These are phyloP conservation scores for Magnusiomyces ingens DNA, from an alignment of 1,139 yeast species.

Conservation along the genomic window DNA sequence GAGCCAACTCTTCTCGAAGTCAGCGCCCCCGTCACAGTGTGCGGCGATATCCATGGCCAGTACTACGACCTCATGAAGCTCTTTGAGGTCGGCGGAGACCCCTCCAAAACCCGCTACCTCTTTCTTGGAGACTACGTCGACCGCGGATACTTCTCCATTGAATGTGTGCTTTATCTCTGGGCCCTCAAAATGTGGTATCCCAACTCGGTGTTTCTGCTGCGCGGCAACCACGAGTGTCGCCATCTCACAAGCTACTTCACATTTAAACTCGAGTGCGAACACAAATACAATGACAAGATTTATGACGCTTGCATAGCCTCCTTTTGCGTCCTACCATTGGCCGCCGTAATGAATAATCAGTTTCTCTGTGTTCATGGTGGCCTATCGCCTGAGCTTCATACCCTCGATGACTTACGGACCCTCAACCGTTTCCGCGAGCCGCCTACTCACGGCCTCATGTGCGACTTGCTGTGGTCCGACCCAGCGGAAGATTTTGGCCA, in stretches of 20 bases:
- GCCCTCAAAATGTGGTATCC: slow-evolving; percentile 77
- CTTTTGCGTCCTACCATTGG: slow-evolving; percentile 84
- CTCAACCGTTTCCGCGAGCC: slow-evolving; percentile 86
- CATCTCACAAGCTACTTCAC: slow-evolving; percentile 94
- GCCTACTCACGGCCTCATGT: slow-evolving; percentile 90
- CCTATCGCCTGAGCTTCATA: slow-evolving; percentile 74
- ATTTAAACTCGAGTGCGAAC: slow-evolving; percentile 83
- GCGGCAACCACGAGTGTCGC: slow-evolving; percentile 95
- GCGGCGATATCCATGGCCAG: slow-evolving; percentile 97
- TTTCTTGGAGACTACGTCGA: slow-evolving; percentile 96
- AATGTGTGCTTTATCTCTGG: slow-evolving; percentile 75
- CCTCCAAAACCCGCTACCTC: slow-evolving; percentile 65
- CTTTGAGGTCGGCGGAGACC: slow-evolving; percentile 93
- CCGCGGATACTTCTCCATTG: slow-evolving; percentile 87
- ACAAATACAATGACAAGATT: slow-evolving; percentile 63
- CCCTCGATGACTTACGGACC: slow-evolving; percentile 60
- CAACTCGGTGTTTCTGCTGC: slow-evolving; percentile 65
- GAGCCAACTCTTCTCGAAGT: slow-evolving; percentile 80
- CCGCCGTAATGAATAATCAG: slow-evolving; percentile 91
- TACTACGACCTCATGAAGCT: slow-evolving; percentile 83
- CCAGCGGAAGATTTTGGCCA: slow-evolving; percentile 85
- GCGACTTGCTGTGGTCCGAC: slow-evolving; percentile 95
- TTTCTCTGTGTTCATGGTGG: slow-evolving; percentile 98
- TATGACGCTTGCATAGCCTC: slow-evolving; percentile 74
- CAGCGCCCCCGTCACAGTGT: slow-evolving; percentile 91